Evolutionary conservation across 257 asterid species (phyloP).

Genomic region (Solanum corneliomulleri): DNA sequence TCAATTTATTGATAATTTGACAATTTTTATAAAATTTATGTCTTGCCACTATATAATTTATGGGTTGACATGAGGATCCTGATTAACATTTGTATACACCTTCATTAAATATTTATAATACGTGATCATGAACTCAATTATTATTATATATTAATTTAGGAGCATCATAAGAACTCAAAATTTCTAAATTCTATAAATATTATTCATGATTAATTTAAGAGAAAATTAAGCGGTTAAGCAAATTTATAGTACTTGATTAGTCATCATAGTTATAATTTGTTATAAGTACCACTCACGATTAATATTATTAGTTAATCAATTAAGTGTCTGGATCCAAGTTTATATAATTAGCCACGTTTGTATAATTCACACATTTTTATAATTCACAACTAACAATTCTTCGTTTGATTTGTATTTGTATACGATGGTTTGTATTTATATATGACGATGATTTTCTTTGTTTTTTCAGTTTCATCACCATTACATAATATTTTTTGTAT

Average conservation of each 20-base stretch:
- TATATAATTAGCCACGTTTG: too few species aligned
- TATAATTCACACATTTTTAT: neutral
- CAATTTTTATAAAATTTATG: neutral
- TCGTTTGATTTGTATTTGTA: neutral
- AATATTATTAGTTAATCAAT: too few species aligned
- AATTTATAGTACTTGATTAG: neutral
- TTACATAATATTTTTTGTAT: too few species aligned
- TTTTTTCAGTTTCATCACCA: neutral
- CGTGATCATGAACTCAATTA: neutral
- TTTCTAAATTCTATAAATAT: neutral
- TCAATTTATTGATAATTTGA: neutral
- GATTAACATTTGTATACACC: neutral
- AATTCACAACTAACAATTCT: neutral
- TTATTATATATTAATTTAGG: neutral
- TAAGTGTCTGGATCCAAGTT: fast-evolving
- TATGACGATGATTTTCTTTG: neutral
- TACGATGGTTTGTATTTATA: too few species aligned
- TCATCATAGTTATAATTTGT: neutral
- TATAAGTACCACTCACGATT: neutral
- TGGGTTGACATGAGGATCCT: neutral
- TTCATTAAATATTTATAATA: neutral
- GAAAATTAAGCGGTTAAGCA: too few species aligned
- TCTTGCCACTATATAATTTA: neutral
- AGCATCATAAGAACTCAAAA: neutral
- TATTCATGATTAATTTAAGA: too few species aligned